Evolutionary conservation across 2,329 filamentous ascomycete species (phyloP).

Genomic region (Tolypocladium paradoxum): DNA sequence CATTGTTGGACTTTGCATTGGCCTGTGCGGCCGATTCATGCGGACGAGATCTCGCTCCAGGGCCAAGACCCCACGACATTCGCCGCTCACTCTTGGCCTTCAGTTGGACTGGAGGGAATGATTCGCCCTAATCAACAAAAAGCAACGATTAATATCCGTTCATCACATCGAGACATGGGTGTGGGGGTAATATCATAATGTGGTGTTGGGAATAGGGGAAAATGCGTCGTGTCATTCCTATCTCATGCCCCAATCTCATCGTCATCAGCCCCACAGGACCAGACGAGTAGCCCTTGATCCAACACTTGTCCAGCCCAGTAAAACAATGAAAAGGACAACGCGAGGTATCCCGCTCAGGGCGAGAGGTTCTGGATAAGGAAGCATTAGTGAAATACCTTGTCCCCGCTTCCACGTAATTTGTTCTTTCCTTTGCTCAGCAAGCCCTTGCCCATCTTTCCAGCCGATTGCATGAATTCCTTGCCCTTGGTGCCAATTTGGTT

Average conservation of each 20-base stretch:
- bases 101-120: constrained; percentile 21
- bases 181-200: constrained; percentile 6
- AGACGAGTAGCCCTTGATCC: constrained; percentile 10
- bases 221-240: constrained; percentile 30
- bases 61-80: constrained; percentile 32
- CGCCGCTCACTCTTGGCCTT: constrained; percentile 28
- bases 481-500: constrained; percentile 68
- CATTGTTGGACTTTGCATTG: constrained; percentile 9
- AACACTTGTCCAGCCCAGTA: constrained; percentile 14
- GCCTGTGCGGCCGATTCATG: constrained; percentile 11
- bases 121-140: constrained; percentile 22
- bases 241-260: constrained; percentile 26
- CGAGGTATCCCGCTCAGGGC: constrained; percentile 7
- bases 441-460: constrained; percentile 83
- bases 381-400: constrained; percentile 77
- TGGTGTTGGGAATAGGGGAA: constrained; percentile 2
- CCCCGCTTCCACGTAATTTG: constrained; percentile 62
- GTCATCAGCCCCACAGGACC: constrained; percentile 8
- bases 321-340: constrained; percentile 7
- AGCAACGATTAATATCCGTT: constrained; percentile 22
- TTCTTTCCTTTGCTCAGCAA: constrained; percentile 83
- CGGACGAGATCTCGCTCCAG: constrained; percentile 21
- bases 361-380: constrained; percentile 18
- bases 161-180: constrained; percentile 15
- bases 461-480: constrained; percentile 79